A percentile compares a stretch with the other conserved stretches of the same genome.
Evolutionary conservation across 192 early-diverging fungal genomes (phyloP).

Genomic region (Backusella circina): DNA sequence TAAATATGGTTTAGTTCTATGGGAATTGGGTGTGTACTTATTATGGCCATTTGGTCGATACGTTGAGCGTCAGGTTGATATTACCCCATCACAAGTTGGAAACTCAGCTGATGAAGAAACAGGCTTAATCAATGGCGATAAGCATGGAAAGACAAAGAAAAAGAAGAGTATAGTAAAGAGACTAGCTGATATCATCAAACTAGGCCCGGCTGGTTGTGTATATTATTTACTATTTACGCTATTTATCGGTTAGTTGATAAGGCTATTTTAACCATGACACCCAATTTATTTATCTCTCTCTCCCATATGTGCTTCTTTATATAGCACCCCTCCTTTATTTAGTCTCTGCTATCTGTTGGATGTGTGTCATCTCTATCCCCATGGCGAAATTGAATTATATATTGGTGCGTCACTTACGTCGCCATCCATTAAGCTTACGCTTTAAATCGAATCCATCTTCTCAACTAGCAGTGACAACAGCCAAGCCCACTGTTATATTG

Average conservation of each 20-base stretch:
- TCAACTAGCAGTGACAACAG: conserved; percentile 20
- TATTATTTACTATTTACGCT: conserved; percentile 46
- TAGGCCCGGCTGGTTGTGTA: conserved; percentile 43
- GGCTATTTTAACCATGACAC: background rate
- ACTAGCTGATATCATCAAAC: conserved; percentile 7
- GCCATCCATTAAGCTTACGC: conserved; percentile 71
- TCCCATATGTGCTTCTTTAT: conserved; percentile 30
- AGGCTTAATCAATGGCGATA: background rate
- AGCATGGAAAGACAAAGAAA: background rate
- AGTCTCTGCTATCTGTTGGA: conserved; percentile 77
- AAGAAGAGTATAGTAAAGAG: background rate
- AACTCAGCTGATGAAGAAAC: conserved; percentile 3
- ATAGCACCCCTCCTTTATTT: conserved; percentile 76
- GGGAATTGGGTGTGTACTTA: conserved; percentile 82
- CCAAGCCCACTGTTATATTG: conserved; percentile 57
- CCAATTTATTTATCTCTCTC: conserved; percentile 15
- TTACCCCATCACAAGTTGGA: conserved; percentile 10
- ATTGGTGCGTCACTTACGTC: conserved; percentile 71
- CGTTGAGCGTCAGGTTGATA: conserved; percentile 61
- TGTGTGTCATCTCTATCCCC: conserved; percentile 83
- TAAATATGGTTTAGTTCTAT: conserved; percentile 60
- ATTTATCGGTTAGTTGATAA: conserved; percentile 39
- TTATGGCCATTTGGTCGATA: conserved; percentile 97
- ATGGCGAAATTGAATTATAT: conserved; percentile 93
- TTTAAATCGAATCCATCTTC: conserved; percentile 58